phyloP scores from a whole-genome alignment of 805 yeast species.

The Sugiyamaella floridensis region DNA sequence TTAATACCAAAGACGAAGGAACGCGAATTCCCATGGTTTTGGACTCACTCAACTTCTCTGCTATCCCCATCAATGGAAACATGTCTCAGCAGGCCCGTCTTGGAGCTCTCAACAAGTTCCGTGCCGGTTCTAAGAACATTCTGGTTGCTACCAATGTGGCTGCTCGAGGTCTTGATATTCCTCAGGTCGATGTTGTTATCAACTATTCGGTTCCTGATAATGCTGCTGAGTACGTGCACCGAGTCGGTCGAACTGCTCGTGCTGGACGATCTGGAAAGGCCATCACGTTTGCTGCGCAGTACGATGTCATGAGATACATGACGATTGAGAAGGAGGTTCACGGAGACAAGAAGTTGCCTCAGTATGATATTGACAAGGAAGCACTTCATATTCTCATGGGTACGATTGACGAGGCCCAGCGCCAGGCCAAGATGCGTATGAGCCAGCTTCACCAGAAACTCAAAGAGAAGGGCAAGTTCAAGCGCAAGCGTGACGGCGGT shows the following conservation, averaged over 20 bases:
- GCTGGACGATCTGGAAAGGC: conserved; percentile 90
- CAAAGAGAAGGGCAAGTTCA: conserved; percentile 32
- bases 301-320: conserved; percentile 81
- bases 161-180: conserved; percentile 95
- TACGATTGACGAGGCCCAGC: conserved; percentile 84
- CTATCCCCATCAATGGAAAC: conserved; percentile 94
- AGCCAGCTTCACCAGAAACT: conserved; percentile 55
- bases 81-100: conserved; percentile 90
- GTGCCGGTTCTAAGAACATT: conserved; percentile 89
- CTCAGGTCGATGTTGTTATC: conserved; percentile 79
- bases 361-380: conserved; percentile 70
- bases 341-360: conserved; percentile 62
- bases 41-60: conserved; percentile 74
- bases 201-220: conserved; percentile 94
- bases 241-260: conserved; percentile 98
- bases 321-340: conserved; percentile 83
- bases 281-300: conserved; percentile 82
- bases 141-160: conserved; percentile 96
- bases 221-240: conserved; percentile 90
- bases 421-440: conserved; percentile 78
- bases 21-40: conserved; percentile 82
- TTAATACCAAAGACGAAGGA: conserved; percentile 92
- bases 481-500: conserved; percentile 39
- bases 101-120: conserved; percentile 83
- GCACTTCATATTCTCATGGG: conserved; percentile 72